Percentiles rank a stretch among this genome's conserved stretches.
Conservation (phyloP, 2,329 filamentous ascomycete genomes). For the Fusarium continuum region DNA sequence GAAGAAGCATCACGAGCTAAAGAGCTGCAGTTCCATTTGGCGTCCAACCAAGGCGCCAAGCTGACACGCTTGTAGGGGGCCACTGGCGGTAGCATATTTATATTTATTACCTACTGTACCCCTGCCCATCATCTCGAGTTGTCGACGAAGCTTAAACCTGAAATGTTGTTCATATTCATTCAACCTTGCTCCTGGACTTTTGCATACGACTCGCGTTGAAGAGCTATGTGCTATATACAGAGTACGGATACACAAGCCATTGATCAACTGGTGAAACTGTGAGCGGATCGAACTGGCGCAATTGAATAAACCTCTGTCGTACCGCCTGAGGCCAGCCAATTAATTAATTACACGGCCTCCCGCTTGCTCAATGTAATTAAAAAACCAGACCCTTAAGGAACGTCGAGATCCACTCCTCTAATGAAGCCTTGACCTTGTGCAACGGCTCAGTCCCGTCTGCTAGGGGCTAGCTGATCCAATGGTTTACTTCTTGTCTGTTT, state of each 20-base stretch:
- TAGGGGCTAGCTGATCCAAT: slow-evolving; percentile 31
- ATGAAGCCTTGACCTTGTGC: slow-evolving; percentile 31
- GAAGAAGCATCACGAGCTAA: slow-evolving; percentile 20
- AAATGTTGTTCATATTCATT: background rate
- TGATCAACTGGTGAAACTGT: background rate
- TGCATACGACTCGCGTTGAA: background rate
- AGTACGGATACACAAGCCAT: too few species aligned
- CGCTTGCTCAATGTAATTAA: slow-evolving; percentile 40
- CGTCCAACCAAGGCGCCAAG: slow-evolving; percentile 37
- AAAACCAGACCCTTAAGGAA: slow-evolving; percentile 42
- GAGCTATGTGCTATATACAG: background rate
- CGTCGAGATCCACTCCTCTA: slow-evolving; percentile 36
- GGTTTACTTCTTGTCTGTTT: slow-evolving; percentile 19
- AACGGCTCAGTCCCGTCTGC: slow-evolving; percentile 34
- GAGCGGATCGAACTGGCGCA: slow-evolving; percentile 2
- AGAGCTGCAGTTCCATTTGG: slow-evolving; percentile 7
- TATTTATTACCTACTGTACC: too few species aligned
- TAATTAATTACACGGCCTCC: slow-evolving; percentile 36
- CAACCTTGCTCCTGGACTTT: too few species aligned
- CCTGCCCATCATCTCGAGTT: slow-evolving; percentile 33
- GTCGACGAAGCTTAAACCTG: slow-evolving; percentile 23
- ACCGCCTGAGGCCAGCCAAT: slow-evolving; percentile 19
- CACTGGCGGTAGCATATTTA: slow-evolving; percentile 20
- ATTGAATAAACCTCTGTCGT: slow-evolving; percentile 5
- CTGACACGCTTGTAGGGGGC: slow-evolving; percentile 24